Conservation (phyloP, 768 basidiomycete species). For the Collybiopsis confluens region DNA sequence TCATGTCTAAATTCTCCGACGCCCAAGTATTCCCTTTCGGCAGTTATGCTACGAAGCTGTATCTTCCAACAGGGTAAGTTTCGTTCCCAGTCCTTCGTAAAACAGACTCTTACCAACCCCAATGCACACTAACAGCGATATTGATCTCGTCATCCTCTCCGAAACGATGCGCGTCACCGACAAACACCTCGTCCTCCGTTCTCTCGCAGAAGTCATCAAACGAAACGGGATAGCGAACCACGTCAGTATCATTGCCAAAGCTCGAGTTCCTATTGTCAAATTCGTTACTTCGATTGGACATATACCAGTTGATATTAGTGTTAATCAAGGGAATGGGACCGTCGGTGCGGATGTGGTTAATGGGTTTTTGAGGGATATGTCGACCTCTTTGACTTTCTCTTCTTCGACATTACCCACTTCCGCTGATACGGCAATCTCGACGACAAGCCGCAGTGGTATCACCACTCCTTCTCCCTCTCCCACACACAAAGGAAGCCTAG, state of each 20-base stretch:
- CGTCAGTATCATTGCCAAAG: conserved; percentile 87
- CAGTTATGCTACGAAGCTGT: conserved; percentile 89
- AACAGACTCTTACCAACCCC: conserved; percentile 16
- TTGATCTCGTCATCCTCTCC: conserved; percentile 90
- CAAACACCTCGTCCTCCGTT: conserved; percentile 65
- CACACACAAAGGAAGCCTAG: conserved; percentile 54
- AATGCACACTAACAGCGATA: conserved; percentile 72
- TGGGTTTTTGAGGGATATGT: conserved; percentile 3
- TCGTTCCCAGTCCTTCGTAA: background rate
- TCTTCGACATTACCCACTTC: background rate
- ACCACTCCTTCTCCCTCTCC: no score
- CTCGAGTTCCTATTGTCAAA: conserved; percentile 96
- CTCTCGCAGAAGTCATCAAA: conserved; percentile 75
- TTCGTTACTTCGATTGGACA: conserved; percentile 75
- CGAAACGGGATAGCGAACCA: conserved; percentile 68
- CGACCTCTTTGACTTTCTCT: background rate
- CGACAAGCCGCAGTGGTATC: no score
- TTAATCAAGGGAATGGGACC: conserved; percentile 1
- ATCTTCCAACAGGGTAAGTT: conserved; percentile 85
- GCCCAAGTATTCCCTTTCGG: conserved; percentile 86
- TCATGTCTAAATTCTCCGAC: conserved; percentile 68
- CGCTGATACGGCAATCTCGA: background rate
- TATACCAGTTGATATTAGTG: conserved; percentile 1
- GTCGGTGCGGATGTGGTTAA: background rate
- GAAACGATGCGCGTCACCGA: conserved; percentile 67